Evolutionary conservation across 2,329 filamentous ascomycete genomes (phyloP), one percentile per base, ranked within the genome.

Genomic region (Trichothecium roseum): DNA sequence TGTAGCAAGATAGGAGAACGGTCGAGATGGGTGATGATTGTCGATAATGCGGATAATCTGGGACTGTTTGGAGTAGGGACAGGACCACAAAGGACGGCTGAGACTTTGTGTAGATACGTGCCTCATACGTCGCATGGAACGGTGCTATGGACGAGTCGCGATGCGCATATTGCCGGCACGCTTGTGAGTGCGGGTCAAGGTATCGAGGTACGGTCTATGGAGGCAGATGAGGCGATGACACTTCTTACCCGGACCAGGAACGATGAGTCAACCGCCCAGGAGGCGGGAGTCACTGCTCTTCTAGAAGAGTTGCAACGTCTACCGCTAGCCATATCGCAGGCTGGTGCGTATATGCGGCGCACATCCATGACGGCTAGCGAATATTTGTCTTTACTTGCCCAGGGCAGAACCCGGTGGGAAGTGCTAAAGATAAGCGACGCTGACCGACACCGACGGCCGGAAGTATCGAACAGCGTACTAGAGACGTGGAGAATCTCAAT

Each of bases 31-130:
- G 30, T 59, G 1, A 31, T 59, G 4, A 28, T 60, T 10, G 30
- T 59, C 9, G 55, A 59, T 12, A 60, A 59, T 20, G 53, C 50
- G 4, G 51, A 59, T 35, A 44, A 57, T 17, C 35, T 56, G 1
- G 24, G 20, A 3, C 36, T 57, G 2, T 57, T 56, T 35, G 45
- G 51, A 1, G 42, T 47, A 1, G 38, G 37, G 4, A 18, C 32
- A n/a, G n/a, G n/a, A n/a, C n/a, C n/a, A n/a, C n/a, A n/a, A n/a
- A n/a, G n/a, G n/a, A n/a, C n/a, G n/a, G n/a, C n/a, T n/a, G 2
- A 15, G 4, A 38, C 14, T 9, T 33, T 56, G 5, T 17, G 30
- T 3, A 16, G 39, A 16, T 55, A 44, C 34, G 38, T 58, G 4
- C 55, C 55, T 2, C 41, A 37, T 17, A 42, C 42, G 2, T 32